A percentile compares a stretch with the other conserved stretches of the same genome.
These are phyloP conservation scores for Aphanoascus verrucosus DNA, from an alignment of 2,329 filamentous ascomycete genomes.

Conservation along the genomic window DNA sequence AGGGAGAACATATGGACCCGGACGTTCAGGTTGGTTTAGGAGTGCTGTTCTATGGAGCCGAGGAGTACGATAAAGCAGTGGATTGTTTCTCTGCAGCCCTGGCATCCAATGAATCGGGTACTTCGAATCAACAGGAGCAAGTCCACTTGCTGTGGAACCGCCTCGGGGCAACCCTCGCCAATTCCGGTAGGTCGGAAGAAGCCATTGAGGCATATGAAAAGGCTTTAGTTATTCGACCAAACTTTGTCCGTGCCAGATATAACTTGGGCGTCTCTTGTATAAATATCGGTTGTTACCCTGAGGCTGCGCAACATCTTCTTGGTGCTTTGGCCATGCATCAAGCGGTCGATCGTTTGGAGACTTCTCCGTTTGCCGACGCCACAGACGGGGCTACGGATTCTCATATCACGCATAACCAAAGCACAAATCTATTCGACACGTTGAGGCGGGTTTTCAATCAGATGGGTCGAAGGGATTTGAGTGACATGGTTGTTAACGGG, in stretches of 20 bases:
- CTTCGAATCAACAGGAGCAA: slow-evolving; percentile 72
- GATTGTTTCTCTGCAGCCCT: slow-evolving; percentile 95
- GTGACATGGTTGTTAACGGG: slow-evolving; percentile 74
- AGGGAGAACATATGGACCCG: slow-evolving; percentile 92
- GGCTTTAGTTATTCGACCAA: slow-evolving; percentile 77
- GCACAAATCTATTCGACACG: slow-evolving; percentile 93
- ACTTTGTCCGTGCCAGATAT: slow-evolving; percentile 94
- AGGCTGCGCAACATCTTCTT: slow-evolving; percentile 85
- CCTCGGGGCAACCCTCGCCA: slow-evolving; percentile 88
- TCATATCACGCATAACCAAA: slow-evolving; percentile 70
- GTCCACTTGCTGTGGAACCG: slow-evolving; percentile 95
- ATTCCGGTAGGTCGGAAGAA: slow-evolving; percentile 85
- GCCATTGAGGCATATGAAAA: slow-evolving; percentile 95
- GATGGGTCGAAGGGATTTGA: slow-evolving; percentile 82
- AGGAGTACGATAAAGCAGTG: slow-evolving; percentile 96
- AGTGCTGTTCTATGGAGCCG: slow-evolving; percentile 92
- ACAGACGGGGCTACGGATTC: slow-evolving; percentile 54
- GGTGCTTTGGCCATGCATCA: slow-evolving; percentile 93
- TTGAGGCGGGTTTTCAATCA: slow-evolving; percentile 87
- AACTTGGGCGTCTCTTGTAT: slow-evolving; percentile 95
- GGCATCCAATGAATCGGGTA: slow-evolving; percentile 70
- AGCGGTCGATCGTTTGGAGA: slow-evolving; percentile 73
- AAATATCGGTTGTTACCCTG: slow-evolving; percentile 89
- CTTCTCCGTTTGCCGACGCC: slow-evolving; percentile 73
- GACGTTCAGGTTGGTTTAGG: slow-evolving; percentile 96